Evolutionary conservation across 106 monocot species (phyloP).

Genomic region (Agapanthus africanus): DNA sequence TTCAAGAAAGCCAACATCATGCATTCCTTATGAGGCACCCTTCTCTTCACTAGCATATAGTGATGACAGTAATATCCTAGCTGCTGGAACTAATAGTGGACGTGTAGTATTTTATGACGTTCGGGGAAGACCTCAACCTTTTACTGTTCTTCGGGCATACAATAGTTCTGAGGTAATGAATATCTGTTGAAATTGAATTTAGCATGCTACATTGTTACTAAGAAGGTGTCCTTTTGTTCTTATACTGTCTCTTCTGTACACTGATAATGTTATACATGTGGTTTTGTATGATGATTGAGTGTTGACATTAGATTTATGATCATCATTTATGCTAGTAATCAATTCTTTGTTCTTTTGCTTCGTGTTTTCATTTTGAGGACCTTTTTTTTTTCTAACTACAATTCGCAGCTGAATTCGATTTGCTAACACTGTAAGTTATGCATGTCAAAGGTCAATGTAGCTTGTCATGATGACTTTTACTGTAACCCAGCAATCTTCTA

Average conservation of each 20-base stretch:
- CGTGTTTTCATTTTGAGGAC: neutral
- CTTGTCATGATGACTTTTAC: neutral
- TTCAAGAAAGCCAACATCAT: slow-evolving; percentile 43
- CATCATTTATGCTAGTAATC: neutral
- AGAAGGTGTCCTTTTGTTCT: neutral
- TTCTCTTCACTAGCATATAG: slow-evolving; percentile 80
- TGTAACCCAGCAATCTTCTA: neutral
- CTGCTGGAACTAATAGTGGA: slow-evolving; percentile 90
- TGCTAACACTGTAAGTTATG: neutral
- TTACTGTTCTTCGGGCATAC: slow-evolving; percentile 80
- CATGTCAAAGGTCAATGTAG: neutral
- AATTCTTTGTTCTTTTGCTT: neutral
- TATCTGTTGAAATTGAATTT: neutral
- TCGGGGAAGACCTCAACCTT: slow-evolving; percentile 81
- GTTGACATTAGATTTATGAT: neutral
- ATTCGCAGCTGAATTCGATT: neutral
- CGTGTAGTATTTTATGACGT: slow-evolving; percentile 87
- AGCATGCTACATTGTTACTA: neutral
- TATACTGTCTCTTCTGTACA: neutral
- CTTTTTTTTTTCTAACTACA: neutral
- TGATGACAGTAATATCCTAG: slow-evolving; percentile 76
- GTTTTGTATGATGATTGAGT: neutral
- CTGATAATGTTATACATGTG: neutral
- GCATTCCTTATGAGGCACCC: slow-evolving; percentile 67
- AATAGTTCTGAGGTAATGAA: slow-evolving; percentile 69